A percentile compares a stretch with the other conserved stretches of the same genome.
Evolutionary conservation across 768 basidiomycete genomes (phyloP).

Genomic region (Boletus reticulatus): DNA sequence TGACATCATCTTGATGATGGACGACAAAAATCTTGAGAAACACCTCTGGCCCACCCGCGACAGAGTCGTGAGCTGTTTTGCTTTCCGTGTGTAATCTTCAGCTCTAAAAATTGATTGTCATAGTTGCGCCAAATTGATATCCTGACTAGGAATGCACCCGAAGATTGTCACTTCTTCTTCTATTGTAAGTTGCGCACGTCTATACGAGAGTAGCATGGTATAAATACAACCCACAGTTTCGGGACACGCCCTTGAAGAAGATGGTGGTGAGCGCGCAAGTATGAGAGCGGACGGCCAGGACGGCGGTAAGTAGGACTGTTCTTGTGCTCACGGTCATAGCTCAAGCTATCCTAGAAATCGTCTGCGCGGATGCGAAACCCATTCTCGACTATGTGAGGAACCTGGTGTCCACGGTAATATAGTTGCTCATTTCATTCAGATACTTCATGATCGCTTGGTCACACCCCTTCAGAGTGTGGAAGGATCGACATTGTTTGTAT

Average conservation of each 20-base stretch:
- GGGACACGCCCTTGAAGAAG: conserved; percentile 21
- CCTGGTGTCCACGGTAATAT: not conserved
- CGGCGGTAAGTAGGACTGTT: conserved; percentile 36
- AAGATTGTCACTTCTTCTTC: conserved; percentile 51
- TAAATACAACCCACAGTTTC: conserved; percentile 9
- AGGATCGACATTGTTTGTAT: conserved; percentile 21
- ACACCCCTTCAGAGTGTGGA: conserved; percentile 16
- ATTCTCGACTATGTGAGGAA: conserved; percentile 25
- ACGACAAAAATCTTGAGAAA: conserved; percentile 28
- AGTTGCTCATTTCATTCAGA: conserved; percentile 7
- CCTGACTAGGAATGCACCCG: conserved; percentile 40
- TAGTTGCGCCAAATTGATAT: conserved; percentile 40
- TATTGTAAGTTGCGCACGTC: conserved; percentile 41
- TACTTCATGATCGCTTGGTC: conserved; percentile 20
- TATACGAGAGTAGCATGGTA: not conserved
- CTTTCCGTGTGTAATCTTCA: not conserved
- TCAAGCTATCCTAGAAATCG: conserved; percentile 16
- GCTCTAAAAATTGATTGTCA: not conserved
- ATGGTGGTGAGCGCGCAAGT: conserved; percentile 24
- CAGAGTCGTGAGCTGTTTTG: conserved; percentile 40
- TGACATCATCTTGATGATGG: conserved; percentile 45
- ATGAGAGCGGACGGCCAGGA: conserved; percentile 48
- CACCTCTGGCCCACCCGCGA: conserved; percentile 39
- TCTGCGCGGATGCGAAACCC: conserved; percentile 15
- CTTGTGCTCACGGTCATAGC: not conserved